phyloP scores from a whole-genome alignment of 306 rosid species.

The Vigna nakashimae region DNA sequence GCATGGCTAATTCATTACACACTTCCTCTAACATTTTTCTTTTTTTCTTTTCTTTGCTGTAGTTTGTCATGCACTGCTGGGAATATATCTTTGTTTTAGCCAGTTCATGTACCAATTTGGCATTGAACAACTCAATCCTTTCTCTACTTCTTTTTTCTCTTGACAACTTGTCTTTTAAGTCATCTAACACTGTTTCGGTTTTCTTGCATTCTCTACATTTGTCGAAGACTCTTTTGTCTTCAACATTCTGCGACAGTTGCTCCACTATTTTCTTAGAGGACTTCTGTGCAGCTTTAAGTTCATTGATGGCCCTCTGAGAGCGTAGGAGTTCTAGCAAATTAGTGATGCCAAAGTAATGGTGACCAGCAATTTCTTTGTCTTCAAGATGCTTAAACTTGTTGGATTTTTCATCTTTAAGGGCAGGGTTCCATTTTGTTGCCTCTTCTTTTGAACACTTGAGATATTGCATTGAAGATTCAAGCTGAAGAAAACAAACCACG shows the following conservation, averaged over 20 bases:
- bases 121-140: slow-evolving; percentile 1
- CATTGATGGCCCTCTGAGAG: background rate
- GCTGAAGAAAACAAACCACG: background rate
- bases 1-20: slow-evolving; percentile 25
- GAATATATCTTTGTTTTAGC: background rate
- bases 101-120: slow-evolving; percentile 12
- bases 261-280: background rate
- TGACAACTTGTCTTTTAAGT: background rate
- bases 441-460: slow-evolving; percentile 17
- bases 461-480: slow-evolving; percentile 1
- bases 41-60: background rate
- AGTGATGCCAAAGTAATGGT: background rate
- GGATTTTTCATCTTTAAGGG: background rate
- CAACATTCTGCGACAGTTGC: background rate
- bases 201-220: background rate
- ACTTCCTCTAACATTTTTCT: slow-evolving; percentile 12
- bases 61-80: background rate
- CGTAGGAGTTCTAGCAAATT: background rate
- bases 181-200: background rate
- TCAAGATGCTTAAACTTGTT: background rate
- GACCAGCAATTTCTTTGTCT: background rate
- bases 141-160: slow-evolving; percentile 7
- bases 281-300: slow-evolving; percentile 1
- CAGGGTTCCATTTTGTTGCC: slow-evolving; percentile 15
- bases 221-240: background rate